Base-by-base conservation (phyloP, 192 early-diverging fungal genomes). In the Backusella morwellensis region DNA sequence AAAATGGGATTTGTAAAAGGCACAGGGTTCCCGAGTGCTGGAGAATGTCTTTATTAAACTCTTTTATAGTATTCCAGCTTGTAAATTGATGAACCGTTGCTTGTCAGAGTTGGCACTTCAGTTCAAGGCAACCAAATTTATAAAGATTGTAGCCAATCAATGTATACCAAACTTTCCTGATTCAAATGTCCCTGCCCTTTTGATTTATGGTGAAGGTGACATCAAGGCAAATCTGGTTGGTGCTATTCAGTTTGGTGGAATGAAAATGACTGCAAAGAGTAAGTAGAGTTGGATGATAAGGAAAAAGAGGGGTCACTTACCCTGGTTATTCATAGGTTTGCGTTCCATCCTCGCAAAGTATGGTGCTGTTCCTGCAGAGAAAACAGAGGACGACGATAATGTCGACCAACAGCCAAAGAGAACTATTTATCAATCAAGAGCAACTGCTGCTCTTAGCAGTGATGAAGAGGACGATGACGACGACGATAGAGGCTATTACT, bases 141-240 rank as follows among this genome's bases (percentile, higher is more conserved):
- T 94, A 59, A 97, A 97, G 79, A 98, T 98, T 76, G 86, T 96
- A 26, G 94, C 92, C 11, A 93, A 95, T 75, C 94, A 96, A 77
- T 97, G 96, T 85, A 97, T 99, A 77, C 93, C 92, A 44, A 94
- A 96, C 75, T 99, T 97, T 78, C 98, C 98, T 2, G 98, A 99
- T 81, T 83, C 81, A 34, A 94, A 95, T 80, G 73, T 95, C 70
- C 95, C 93, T 8, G 98, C 98, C 0, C 80, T 99, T n/a, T 81
- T 99, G 66, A 88, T 99, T 67, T 99, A 98, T 82, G 91, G 91
- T 15, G 80, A 94, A 6, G 95, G 96, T 34, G 97, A 99, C 73
- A 85, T 98, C 69, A 89, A 88, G 70, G 84, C 87, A 29, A 94
- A 99, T 80, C 79, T 98, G 34, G 93, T 98, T 14, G 92, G 96